Base-by-base conservation (phyloP, 2,329 filamentous ascomycete species). In the Chrysoporthe deuterocubensis region DNA sequence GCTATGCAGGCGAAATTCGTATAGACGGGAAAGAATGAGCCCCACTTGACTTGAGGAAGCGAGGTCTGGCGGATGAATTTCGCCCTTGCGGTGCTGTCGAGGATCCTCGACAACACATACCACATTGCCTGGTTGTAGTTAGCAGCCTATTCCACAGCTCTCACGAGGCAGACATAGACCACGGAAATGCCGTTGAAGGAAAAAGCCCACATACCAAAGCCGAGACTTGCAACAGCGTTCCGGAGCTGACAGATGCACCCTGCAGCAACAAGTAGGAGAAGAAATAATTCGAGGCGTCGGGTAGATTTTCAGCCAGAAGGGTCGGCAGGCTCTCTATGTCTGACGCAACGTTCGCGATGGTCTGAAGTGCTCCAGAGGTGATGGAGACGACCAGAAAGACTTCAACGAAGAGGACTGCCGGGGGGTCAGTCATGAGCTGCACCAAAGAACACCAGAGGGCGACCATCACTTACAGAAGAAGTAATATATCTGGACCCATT, bases 261-360 rank as follows among this genome's bases (percentile, higher is more conserved):
- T 98, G 96, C 11, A 99, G 89, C 76, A 97, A 91, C 89, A 99
- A 94, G 85, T 99, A 99, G 0, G 93, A 95, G 84, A 97, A 98
- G 83, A 98, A 99, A 79, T 98, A 99, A 76, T 97, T 97, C 73
- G 93, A 92, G 0, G 94, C 91, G 72, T 89, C 92, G 1, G 96
- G 96, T 5, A 99, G 82, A 69, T 94, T 96, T 13, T 83, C 78
- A 0, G 95, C 95, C 40, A 99, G 81, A 0, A 92, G 84, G 21
- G 87, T 78, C 0, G 96, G 88, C 67, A 96, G 87, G 48, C 84
- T 85, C n/a, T 82, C 80, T 8, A 93, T 89, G 58, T 92, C 84
- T 11, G 79, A 75, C 8, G 85, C 72, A 37, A 86, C 79, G 46
- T 87, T 78, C 3, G 91, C 82, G 13, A 96, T 77, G n/a, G 87